Evolutionary conservation across 768 basidiomycete genomes (phyloP), one percentile per base, ranked within the genome.

Genomic region (Termitomyces sp.): DNA sequence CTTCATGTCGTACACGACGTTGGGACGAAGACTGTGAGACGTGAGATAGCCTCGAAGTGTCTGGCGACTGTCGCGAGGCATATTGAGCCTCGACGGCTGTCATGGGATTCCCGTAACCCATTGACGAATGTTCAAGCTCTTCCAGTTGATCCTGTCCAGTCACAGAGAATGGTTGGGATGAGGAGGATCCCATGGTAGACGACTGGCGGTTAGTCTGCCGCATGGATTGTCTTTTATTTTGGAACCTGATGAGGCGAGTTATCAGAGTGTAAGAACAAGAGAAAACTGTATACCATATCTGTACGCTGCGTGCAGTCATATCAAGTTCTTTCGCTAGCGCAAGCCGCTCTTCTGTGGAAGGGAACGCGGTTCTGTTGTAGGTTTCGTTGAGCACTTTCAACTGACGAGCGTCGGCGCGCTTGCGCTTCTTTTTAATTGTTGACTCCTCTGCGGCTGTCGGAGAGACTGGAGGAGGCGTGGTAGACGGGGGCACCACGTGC

Each of bases 401-500:
- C 64, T 93, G 91, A 40, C 80, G 79, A 14, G 89, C 86, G 63
- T 91, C 89, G 6, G 90, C 91, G 57, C 90, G 84, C 77, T 90
- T 90, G 70, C 90, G 82, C 73, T 92, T 92, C 77, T 91, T 92
- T 78, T 92, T 93, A 63, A 91, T 84, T 41, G 81, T 76, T n/a
- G 87, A 82, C 61, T 87, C 85, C 54, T 88, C 82, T 34, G 75
- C 68, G 37, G 78, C 71, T 32, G 71, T 75, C 19, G 79, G 80
- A 0, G 80, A 78, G 47, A 78, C 68, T 21, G 80, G 77, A 17
- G 80, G 75, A 35, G 77, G 83, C 23, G 85, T 75, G 60, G 80
- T 78, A n/a, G 79, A 74, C n/a, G 77, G 70, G 4, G 73, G 65
- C 23, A 71, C 66, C 10, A 23, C 29, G 32, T 74, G 76, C 35